Conservation (phyloP, 1,139 yeast species). For the Spathaspora sp. region DNA sequence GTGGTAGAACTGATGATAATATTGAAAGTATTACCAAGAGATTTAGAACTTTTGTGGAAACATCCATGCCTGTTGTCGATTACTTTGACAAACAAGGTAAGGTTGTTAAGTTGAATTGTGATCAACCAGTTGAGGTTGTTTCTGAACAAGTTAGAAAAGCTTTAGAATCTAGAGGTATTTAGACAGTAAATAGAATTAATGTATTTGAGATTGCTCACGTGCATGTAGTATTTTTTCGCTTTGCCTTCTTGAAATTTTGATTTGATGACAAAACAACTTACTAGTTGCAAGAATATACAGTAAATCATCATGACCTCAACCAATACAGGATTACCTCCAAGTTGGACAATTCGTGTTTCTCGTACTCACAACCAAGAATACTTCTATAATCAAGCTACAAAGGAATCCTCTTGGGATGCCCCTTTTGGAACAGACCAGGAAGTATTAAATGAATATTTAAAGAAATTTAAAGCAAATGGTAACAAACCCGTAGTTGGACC, state of each 20-base stretch:
- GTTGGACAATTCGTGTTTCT: constrained; percentile 82
- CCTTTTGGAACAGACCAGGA: constrained; percentile 79
- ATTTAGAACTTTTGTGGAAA: constrained; percentile 80
- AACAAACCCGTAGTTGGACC: constrained; percentile 60
- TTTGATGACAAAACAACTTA: background rate
- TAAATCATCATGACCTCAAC: constrained; percentile 11
- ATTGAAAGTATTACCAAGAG: constrained; percentile 87
- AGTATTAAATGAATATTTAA: constrained; percentile 56
- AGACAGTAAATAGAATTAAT: constrained; percentile 4
- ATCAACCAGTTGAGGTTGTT: constrained; percentile 77
- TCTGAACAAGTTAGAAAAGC: constrained; percentile 69
- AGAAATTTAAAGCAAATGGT: constrained; percentile 47
- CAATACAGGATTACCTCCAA: constrained; percentile 76
- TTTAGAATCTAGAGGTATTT: constrained; percentile 44
- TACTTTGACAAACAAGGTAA: constrained; percentile 72
- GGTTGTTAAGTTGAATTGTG: constrained; percentile 79
- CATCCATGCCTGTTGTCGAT: constrained; percentile 93
- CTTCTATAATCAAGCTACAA: constrained; percentile 67
- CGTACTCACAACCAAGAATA: constrained; percentile 84
- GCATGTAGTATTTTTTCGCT: background rate
- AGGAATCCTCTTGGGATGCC: constrained; percentile 86
- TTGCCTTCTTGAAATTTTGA: background rate
- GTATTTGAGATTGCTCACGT: background rate
- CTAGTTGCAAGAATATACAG: background rate
- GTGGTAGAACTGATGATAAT: constrained; percentile 93